Conservation (phyloP, 805 yeast species). For the Candida pini region DNA sequence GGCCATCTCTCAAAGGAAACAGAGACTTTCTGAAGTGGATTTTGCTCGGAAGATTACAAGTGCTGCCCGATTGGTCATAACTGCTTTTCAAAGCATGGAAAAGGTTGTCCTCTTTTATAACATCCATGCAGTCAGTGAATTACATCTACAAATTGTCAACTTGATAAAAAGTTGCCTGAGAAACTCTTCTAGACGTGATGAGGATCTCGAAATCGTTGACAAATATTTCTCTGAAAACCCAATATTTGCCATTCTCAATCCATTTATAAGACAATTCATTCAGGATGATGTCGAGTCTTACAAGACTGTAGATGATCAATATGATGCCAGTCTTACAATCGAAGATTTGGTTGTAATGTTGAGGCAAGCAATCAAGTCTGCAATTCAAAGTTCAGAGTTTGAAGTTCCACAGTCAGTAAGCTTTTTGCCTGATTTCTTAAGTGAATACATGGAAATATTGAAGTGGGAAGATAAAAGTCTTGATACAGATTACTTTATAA, state of each 20-base stretch:
- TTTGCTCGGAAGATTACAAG: slow-evolving; percentile 6
- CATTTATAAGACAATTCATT: slow-evolving; percentile 11
- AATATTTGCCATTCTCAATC: slow-evolving; percentile 21
- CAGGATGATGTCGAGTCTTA: slow-evolving; percentile 3
- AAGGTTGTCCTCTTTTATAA: slow-evolving; percentile 14
- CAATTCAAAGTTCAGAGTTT: slow-evolving; percentile 1
- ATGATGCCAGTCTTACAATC: neutral
- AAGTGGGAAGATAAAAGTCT: slow-evolving; percentile 13
- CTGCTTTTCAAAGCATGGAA: slow-evolving; percentile 11
- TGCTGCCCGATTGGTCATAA: slow-evolving; percentile 14
- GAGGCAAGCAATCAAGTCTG: slow-evolving; percentile 5
- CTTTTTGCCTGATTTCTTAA: slow-evolving; percentile 23
- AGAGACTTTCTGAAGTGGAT: no score
- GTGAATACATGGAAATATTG: slow-evolving; percentile 16
- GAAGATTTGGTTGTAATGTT: slow-evolving; percentile 4
- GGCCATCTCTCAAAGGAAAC: neutral
- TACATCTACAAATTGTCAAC: slow-evolving; percentile 16
- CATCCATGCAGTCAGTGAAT: slow-evolving; percentile 13
- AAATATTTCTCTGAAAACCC: slow-evolving; percentile 21
- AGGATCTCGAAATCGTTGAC: slow-evolving; percentile 10
- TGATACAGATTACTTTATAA: no score
- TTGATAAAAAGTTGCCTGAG: slow-evolving; percentile 14
- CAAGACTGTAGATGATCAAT: slow-evolving; percentile 1
- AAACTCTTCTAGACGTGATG: slow-evolving; percentile 1
- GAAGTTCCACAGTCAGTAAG: slow-evolving; percentile 11